Evolutionary conservation across 441 rosid genomes (phyloP), one percentile per base, ranked within the genome.

Genomic region (Populus hybrid): DNA sequence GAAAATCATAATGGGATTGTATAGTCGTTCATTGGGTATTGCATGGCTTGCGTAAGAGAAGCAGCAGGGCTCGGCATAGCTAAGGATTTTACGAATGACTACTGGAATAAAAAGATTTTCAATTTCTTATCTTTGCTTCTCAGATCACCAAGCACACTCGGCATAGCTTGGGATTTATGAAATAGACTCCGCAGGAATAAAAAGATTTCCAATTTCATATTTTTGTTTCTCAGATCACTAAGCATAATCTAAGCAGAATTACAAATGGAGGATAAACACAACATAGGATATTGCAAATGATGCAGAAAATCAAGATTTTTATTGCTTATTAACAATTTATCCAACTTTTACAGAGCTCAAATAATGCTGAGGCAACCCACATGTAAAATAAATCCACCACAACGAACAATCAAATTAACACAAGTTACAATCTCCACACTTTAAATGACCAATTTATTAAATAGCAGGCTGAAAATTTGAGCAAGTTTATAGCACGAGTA

Each of bases 381-480:
- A 35, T 6, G 38, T 35, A 35, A 35, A 35, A 5, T 35, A 35
- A 35, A 35, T 35, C 38, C 38, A 35, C 8, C 7, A 35, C 7
- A 35, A 7, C 8, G 38, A 35, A 35, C 38, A 35, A 35, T 35
- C 38, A 5, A 5, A 35, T 35, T 35, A 35, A 35, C 38, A 35
- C 6, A 35, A 6, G 38, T 35, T 35, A 35, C 74, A 63, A 29
- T 3, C 56, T 50, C 56, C 56, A 45, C 20, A 14, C 56, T 14
- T 45, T 50, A 50, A 50, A 50, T 0, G 56, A 50, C 71, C 68
- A 59, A 36, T 59, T 81, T 61, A 83, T 80, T 70, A 36, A 65
- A 63, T 1, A 29, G 64, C 33, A 40, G 38, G n/a, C 40, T n/a
- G 20, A n/a, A 64, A 45, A 18, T 64, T 23, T 2, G 68, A 33